Conservation (phyloP, 2,329 filamentous ascomycete species). For the Colletotrichum cereale region DNA sequence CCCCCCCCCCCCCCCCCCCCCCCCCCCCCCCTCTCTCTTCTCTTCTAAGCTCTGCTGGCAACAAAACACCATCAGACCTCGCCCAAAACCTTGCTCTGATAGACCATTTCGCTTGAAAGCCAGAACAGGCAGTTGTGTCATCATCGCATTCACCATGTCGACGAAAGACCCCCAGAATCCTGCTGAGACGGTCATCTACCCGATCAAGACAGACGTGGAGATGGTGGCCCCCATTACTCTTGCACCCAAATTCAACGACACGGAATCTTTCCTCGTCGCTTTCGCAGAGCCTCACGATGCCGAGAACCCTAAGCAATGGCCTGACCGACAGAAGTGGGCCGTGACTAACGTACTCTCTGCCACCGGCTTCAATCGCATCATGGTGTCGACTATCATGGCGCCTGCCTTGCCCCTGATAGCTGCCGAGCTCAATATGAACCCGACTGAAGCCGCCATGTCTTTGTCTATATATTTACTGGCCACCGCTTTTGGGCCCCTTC, state of each 20-base stretch:
- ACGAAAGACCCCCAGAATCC: too few relatives aligned
- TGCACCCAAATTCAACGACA: background rate
- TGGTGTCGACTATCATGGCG: slow-evolving; percentile 66
- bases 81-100: too few relatives aligned
- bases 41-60: too few relatives aligned
- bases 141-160: too few relatives aligned
- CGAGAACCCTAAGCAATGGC: slow-evolving; percentile 56
- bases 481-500: slow-evolving; percentile 57
- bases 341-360: slow-evolving; percentile 62
- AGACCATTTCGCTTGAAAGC: too few relatives aligned
- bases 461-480: slow-evolving; percentile 59
- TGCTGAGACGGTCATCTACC: too few relatives aligned
- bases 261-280: slow-evolving; percentile 6
- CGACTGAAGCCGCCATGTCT: slow-evolving; percentile 60
- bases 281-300: slow-evolving; percentile 48
- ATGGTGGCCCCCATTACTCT: too few relatives aligned
- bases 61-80: too few relatives aligned
- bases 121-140: too few relatives aligned
- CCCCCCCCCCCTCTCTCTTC: too few relatives aligned
- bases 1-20: too few relatives aligned
- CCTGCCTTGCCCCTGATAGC: slow-evolving; percentile 63
- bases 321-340: slow-evolving; percentile 58
- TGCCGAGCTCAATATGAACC: slow-evolving; percentile 63
- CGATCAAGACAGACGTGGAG: too few relatives aligned
- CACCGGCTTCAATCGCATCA: slow-evolving; percentile 64